phyloP scores from a whole-genome alignment of 2,329 filamentous ascomycete species.

The Cadophora sp. region DNA sequence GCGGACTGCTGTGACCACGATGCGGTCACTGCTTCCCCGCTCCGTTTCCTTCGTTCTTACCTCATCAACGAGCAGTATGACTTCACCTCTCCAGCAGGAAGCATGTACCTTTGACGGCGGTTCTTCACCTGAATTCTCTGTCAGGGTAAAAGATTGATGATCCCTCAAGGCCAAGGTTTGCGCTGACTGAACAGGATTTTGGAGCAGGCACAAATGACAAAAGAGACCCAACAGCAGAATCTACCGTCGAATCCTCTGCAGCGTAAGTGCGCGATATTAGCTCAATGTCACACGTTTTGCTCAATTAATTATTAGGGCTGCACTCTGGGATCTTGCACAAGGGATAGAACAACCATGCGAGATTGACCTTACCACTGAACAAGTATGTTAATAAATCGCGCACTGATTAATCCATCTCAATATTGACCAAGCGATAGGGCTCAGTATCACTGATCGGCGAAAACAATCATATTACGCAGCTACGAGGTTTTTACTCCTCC shows the following conservation, averaged over 20 bases:
- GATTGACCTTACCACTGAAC: not conserved
- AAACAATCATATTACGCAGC: not conserved
- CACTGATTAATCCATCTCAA: not conserved
- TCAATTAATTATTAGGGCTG: too few species aligned
- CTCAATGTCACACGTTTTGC: too few species aligned
- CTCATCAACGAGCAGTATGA: too few species aligned
- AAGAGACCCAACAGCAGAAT: not conserved
- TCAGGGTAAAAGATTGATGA: not conserved
- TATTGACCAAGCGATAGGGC: not conserved
- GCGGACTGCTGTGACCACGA: too few species aligned
- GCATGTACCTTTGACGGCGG: too few species aligned
- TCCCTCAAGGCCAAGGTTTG: not conserved
- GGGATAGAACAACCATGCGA: not conserved
- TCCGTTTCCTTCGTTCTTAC: too few species aligned
- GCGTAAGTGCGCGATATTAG: too few species aligned
- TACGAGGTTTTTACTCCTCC: conserved; percentile 3
- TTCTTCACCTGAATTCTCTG: too few species aligned
- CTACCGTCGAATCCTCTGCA: not conserved
- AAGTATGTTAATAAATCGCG: not conserved
- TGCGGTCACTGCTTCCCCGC: too few species aligned
- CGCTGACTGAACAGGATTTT: conserved; percentile 1
- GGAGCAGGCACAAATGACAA: conserved; percentile 5
- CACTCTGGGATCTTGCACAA: not conserved
- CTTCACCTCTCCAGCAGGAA: too few species aligned
- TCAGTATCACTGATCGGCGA: not conserved